Base-by-base conservation (phyloP, 2,329 filamentous ascomycete species). In the Cladosporium sp. region DNA sequence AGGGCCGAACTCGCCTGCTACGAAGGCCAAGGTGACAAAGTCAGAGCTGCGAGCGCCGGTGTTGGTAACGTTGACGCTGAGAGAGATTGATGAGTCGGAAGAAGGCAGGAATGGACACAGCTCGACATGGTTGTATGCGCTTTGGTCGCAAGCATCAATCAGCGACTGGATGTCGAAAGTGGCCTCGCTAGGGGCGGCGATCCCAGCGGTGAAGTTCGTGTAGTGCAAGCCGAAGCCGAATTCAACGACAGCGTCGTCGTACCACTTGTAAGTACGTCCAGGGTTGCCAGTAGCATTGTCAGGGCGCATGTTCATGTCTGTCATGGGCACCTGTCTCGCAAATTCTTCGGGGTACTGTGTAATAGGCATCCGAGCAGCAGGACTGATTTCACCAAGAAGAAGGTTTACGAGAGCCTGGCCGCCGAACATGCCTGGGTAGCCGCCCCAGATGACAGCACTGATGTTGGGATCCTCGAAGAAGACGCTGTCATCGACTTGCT, bases 221-320 rank as follows among this genome's bases (percentile, higher is more conserved):
- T 82, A 82, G 72, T 80, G 80, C 6, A 81, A 65, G 1, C 80
- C 80, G 58, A 79, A 78, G 4, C 80, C 80, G 58, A 82, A 82
- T 12, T 77, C 77, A n/a, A 78, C 77, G 2, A 81, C 79, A 0
- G 79, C 73, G 5, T 71, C 72, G n/a, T 54, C 65, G 66, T 80
- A 82, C 80, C 80, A 82, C 65, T 79, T 79, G 65, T 82, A 82
- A 0, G 80, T 82, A 26, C 80, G 75, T 0, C 80, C 80, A 0
- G 80, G 80, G 51, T 57, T 64, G 3, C 61, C 61, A 4, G 67
- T 68, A 5, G 67, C 67, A 0, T 71, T 73, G 21, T 73, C 75
- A 0, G 80, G 80, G 4, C 80, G 75, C 15, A 82, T 71, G n/a
- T 68, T 74, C 78, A 67, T 65, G 30, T 71, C 67, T 10, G 64